phyloP scores from a whole-genome alignment of 225 moss, liverwort and hornwort genomes.

The Marchantia paleacea region DNA sequence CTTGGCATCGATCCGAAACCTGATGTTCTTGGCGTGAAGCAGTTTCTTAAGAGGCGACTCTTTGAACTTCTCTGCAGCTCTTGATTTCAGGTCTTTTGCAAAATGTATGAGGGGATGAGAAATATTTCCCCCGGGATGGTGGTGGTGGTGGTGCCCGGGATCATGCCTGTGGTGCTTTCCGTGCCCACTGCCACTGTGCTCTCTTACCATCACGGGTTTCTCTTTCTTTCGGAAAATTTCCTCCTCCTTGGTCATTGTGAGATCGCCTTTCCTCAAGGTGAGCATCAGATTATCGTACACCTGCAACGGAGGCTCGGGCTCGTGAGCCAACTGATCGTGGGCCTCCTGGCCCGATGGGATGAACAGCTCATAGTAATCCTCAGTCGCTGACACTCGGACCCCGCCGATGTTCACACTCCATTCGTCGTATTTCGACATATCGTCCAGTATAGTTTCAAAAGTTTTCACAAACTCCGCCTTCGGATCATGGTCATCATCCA shows the following conservation, averaged over 20 bases:
- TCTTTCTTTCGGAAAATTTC: slow-evolving; percentile 18
- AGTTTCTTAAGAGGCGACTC: slow-evolving; percentile 16
- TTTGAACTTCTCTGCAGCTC: slow-evolving; percentile 22
- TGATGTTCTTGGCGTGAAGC: slow-evolving; percentile 6
- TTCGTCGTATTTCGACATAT: slow-evolving; percentile 20
- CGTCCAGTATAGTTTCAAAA: slow-evolving; percentile 16
- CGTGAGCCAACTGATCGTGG: background rate
- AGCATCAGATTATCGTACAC: slow-evolving; percentile 24
- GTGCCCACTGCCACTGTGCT: slow-evolving; percentile 19
- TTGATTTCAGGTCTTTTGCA: slow-evolving; percentile 17
- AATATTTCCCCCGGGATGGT: slow-evolving; percentile 1
- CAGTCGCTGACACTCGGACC: slow-evolving; percentile 15
- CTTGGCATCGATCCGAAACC: slow-evolving; percentile 15
- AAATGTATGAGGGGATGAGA: slow-evolving; percentile 19
- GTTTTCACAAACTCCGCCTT: slow-evolving; percentile 11
- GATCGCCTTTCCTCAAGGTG: slow-evolving; percentile 21
- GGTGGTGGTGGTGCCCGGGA: background rate
- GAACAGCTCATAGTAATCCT: slow-evolving; percentile 18
- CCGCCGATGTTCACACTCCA: slow-evolving; percentile 13
- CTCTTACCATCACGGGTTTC: slow-evolving; percentile 12
- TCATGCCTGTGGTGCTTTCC: slow-evolving; percentile 15
- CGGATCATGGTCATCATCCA: slow-evolving; percentile 10
- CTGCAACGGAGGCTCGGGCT: slow-evolving; percentile 7
- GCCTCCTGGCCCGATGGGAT: slow-evolving; percentile 4
- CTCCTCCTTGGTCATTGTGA: slow-evolving; percentile 24